A percentile compares a stretch with the other conserved stretches of the same genome.
These are phyloP conservation scores for Mrakiaceae sp. DNA, from an alignment of 1,284 basidiomycete genomes.

Conservation along the genomic window DNA sequence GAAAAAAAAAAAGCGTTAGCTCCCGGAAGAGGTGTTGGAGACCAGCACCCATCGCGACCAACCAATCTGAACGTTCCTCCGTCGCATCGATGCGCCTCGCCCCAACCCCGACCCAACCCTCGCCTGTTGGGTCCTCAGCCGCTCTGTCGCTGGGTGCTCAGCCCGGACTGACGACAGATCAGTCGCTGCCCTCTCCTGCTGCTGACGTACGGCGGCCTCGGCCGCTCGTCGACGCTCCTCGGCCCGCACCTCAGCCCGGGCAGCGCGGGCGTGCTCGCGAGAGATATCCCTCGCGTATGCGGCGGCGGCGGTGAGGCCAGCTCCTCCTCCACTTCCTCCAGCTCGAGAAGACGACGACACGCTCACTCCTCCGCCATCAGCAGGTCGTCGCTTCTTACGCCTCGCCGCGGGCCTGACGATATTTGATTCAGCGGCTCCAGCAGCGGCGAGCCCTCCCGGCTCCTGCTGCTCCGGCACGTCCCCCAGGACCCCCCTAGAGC, in stretches of 20 bases:
- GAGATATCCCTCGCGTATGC: too few species aligned
- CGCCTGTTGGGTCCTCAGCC: background rate
- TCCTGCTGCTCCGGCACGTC: too few species aligned
- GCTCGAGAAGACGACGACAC: background rate
- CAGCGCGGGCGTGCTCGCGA: background rate
- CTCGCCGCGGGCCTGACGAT: background rate
- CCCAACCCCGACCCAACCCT: background rate
- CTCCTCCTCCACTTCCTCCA: background rate
- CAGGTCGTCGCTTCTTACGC: background rate
- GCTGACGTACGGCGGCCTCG: background rate
- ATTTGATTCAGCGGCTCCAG: background rate
- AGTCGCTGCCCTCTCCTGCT: too few species aligned
- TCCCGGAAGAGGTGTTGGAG: background rate
- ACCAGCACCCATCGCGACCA: background rate
- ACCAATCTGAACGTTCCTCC: constrained; percentile 4
- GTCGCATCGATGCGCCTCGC: background rate
- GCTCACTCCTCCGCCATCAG: background rate
- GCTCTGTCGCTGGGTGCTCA: background rate
- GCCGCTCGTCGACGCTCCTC: background rate
- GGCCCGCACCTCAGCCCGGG: background rate
- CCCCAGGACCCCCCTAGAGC: background rate
- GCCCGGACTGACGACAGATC: too few species aligned
- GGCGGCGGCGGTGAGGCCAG: background rate
- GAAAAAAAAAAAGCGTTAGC: background rate
- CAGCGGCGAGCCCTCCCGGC: background rate